phyloP scores from a whole-genome alignment of 176 grass and related monocot species.

The Triticum urartu region DNA sequence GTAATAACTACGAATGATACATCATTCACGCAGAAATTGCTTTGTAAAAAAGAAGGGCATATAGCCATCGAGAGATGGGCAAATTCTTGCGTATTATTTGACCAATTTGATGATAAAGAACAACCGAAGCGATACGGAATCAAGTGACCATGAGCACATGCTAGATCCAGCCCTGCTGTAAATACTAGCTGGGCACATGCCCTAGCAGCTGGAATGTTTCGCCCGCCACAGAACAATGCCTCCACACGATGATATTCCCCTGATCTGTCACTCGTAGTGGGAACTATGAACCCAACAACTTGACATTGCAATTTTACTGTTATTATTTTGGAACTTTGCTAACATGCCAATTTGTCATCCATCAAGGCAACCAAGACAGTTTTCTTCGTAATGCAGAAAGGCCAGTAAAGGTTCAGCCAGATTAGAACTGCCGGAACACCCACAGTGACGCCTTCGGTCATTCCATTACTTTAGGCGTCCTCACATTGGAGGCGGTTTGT shows the following conservation, averaged over 20 bases:
- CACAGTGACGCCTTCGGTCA: background rate
- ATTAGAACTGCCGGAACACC: background rate
- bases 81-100: background rate
- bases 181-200: constrained; percentile 15
- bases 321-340: background rate
- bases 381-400: background rate
- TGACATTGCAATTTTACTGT: background rate
- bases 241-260: constrained; percentile 1
- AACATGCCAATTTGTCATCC: background rate
- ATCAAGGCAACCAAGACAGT: background rate
- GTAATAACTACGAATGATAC: too few relatives aligned
- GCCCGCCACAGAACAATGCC: background rate
- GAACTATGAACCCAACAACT: background rate
- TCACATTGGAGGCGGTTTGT: too few relatives aligned
- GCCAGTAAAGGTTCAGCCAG: background rate
- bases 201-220: constrained; percentile 8
- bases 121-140: background rate
- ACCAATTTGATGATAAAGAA: background rate
- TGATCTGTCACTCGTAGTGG: background rate
- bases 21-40: too few relatives aligned
- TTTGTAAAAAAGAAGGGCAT: background rate
- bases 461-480: too few relatives aligned
- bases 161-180: background rate
- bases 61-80: background rate
- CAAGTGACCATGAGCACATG: background rate